Evolutionary conservation across 2,329 filamentous ascomycete species (phyloP), one percentile per base, ranked within the genome.

Genomic region (Sphaceloma murrayae): DNA sequence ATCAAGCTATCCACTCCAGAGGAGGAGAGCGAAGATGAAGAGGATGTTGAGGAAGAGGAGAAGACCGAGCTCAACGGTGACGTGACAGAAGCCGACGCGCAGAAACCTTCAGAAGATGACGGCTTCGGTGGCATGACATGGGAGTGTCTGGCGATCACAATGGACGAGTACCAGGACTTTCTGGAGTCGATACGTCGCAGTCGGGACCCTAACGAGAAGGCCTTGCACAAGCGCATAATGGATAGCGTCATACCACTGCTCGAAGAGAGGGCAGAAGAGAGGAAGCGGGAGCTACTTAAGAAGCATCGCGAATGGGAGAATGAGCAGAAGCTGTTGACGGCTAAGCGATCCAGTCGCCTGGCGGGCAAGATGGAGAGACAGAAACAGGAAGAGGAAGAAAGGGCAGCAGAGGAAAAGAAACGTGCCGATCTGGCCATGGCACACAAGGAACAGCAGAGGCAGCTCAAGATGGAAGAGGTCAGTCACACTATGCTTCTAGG

Each of bases 341-440:
- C 91, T 3, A 98, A 98, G 66, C 74, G 91, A 50, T 98, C 91
- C 1, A 94, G 85, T 56, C 78, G 91, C 50, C 77, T 98, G 52
- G 88, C 89, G 13, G 75, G 75, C 51, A 93, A 86, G 58, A 68
- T 78, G 24, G 87, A 95, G 58, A 81, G 78, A 51, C 83, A 87
- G 56, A 80, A 77, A 53, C 71, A 82, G 49, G 79, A 89, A 34
- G 79, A 85, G 48, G 75, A 82, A 53, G 73, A 72, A 13, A 77
- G 72, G 7, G 82, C 88, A 56, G 82, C 81, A 34, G 78, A 85
- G 53, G 75, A 73, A 45, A 82, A 75, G 64, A 72, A 71, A 48
- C 71, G 73, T 40, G 67, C 66, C 5, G 84, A 89, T 44, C 69
- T 86, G 48, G 71, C 67, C 2, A 77, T 74, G 55, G 77, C 77